Percentiles rank a stretch among this genome's conserved stretches.
These are phyloP conservation scores for Seiridium cupressi DNA, from an alignment of 2,329 filamentous ascomycete genomes.

Conservation along the genomic window DNA sequence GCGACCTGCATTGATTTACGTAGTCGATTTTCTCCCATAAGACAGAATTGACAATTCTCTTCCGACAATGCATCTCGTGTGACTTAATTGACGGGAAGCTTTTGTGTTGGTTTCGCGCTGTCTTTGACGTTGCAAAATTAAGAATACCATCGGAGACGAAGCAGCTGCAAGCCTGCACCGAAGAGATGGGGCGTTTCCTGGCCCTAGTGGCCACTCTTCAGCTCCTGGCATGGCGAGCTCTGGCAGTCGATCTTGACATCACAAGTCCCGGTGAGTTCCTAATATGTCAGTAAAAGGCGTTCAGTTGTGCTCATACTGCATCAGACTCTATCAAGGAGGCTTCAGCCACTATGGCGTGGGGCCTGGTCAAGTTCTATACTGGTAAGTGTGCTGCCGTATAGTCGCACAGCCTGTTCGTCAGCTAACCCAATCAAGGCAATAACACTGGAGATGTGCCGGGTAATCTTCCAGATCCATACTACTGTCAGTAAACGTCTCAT, in stretches of 20 bases:
- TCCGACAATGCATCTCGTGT: too few species aligned
- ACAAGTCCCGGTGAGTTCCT: neutral
- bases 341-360: constrained; percentile 45
- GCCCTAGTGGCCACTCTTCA: neutral
- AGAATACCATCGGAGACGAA: too few species aligned
- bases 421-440: constrained; percentile 37
- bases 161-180: neutral
- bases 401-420: neutral
- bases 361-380: constrained; percentile 48
- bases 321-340: constrained; percentile 22
- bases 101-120: too few species aligned
- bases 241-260: neutral
- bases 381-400: neutral
- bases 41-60: neutral
- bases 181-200: neutral
- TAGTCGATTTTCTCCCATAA: neutral
- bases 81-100: too few species aligned
- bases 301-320: neutral
- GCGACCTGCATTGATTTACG: neutral
- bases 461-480: constrained; percentile 60
- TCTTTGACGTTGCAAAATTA: too few species aligned
- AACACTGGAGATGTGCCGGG: constrained; percentile 57
- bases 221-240: neutral
- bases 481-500: constrained; percentile 49
- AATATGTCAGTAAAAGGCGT: neutral